Evolutionary conservation across 306 rosid genomes (phyloP).

Genomic region (Inga laurina): DNA sequence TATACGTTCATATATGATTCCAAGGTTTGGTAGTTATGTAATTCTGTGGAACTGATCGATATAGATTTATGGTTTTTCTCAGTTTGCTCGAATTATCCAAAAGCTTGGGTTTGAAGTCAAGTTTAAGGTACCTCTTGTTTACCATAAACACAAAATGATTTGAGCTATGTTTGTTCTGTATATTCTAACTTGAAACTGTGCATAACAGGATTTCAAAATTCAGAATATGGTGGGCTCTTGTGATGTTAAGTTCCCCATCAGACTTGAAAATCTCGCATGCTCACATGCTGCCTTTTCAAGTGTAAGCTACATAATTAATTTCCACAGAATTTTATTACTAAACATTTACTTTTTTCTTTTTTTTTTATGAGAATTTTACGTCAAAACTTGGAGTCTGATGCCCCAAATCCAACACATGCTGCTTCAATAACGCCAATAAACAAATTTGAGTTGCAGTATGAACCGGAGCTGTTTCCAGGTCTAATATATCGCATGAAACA

Average conservation of each 20-base stretch:
- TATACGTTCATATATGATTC: not conserved
- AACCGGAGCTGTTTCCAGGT: conserved; percentile 76
- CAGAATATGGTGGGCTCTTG: conserved; percentile 79
- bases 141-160: not conserved
- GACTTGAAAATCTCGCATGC: conserved; percentile 63
- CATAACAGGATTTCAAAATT: conserved; percentile 62
- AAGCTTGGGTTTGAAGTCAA: conserved; percentile 65
- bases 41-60: conserved; percentile 29
- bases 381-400: not conserved
- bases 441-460: conserved; percentile 44
- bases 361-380: too few species aligned
- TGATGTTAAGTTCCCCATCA: conserved; percentile 69
- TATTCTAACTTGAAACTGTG: conserved; percentile 2
- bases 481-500: conserved; percentile 72
- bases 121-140: conserved; percentile 50
- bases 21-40: not conserved
- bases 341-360: not conserved
- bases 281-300: conserved; percentile 38
- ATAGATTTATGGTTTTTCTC: conserved; percentile 29
- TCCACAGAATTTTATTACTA: not conserved
- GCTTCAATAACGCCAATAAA: not conserved
- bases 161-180: not conserved
- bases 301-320: not conserved
- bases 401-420: too few species aligned
- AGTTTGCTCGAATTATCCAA: conserved; percentile 78